Percentiles rank a stretch among this genome's conserved stretches.
Evolutionary conservation across 1,284 basidiomycete species (phyloP).

Genomic region (Tilletia caries): DNA sequence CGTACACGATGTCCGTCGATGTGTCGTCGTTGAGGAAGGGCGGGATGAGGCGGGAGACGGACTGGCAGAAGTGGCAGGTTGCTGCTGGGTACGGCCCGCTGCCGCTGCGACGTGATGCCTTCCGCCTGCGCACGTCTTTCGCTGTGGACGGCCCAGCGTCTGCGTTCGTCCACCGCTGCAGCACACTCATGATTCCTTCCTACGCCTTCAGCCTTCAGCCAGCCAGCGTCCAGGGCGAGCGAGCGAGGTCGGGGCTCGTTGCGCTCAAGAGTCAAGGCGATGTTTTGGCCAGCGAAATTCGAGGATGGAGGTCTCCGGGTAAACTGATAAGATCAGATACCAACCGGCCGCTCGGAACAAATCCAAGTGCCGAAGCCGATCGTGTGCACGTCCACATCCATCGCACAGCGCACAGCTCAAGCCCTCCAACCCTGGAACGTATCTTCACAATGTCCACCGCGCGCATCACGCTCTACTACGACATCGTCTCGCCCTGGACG

Average conservation of each 20-base stretch:
- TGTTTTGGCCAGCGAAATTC: too few relatives aligned
- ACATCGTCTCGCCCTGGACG: slow-evolving; percentile 49
- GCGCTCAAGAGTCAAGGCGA: too few relatives aligned
- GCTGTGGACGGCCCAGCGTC: neutral
- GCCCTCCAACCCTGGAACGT: too few relatives aligned
- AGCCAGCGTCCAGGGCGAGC: too few relatives aligned
- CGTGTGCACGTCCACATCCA: too few relatives aligned
- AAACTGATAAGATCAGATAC: too few relatives aligned
- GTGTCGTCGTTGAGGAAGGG: slow-evolving; percentile 20
- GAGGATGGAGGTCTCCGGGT: too few relatives aligned
- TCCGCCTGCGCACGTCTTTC: neutral
- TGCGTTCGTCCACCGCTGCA: neutral
- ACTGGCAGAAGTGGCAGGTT: slow-evolving; percentile 40
- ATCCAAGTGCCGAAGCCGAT: too few relatives aligned
- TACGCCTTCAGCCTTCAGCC: too few relatives aligned
- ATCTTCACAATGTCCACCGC: neutral
- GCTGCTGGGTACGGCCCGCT: neutral
- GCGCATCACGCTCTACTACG: slow-evolving; percentile 37
- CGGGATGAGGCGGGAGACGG: slow-evolving; percentile 34
- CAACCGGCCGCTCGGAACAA: too few relatives aligned
- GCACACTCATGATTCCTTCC: neutral
- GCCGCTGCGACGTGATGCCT: neutral
- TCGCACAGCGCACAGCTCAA: too few relatives aligned
- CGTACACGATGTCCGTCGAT: slow-evolving; percentile 1
- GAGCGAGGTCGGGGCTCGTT: too few relatives aligned